Base-by-base conservation (phyloP, 371 early-diverging fungal species). In the Mucor sp. region DNA sequence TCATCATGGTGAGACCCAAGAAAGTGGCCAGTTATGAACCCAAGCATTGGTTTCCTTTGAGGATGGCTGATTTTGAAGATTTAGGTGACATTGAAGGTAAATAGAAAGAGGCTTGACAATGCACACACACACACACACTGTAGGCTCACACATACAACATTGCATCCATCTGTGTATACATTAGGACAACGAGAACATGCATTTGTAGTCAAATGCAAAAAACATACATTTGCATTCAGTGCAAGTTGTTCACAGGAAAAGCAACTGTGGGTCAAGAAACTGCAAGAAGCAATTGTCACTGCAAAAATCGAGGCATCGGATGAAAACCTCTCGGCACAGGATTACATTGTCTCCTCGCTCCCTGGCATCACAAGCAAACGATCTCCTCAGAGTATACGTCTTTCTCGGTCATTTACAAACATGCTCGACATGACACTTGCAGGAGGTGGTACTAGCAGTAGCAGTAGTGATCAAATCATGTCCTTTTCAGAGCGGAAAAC, bases 11-110 rank as follows among this genome's bases (percentile, higher is more conserved):
- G 3, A 74, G 84, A 39, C 82, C 85, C 2, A 88, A 86, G 65
- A 88, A 86, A 39, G 65, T 74, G 6, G 82, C 71, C 7, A 62
- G 64, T 6, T 88, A 86, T 39, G 87, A 85, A 61, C 83, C 87
- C 0, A 82, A 84, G 27, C 84, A 86, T 55, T 88, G 88, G 88
- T 77, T 88, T 53, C 87, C 88, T 0, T 68, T 88, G 7, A 68
- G 78, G 1, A 69, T 78, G 21, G 80, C 81, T 28, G 85, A 84
- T 41, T 65, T 84, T 27, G 80, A 78, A 61, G 78, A 84, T 63
- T 41, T 78, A 12, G 35, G 41, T 12, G 85, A 83, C 64, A 76
- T 74, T 65, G 79, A 72, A 70, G 81, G 81, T 74, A 65, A 48
- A 23, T 50, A n/a, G n/a, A n/a, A n/a, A n/a, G n/a, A n/a, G 6